Percentiles rank a stretch among this genome's conserved stretches.
phyloP scores from a whole-genome alignment of 805 yeast genomes.

The Saturnispora bothae region DNA sequence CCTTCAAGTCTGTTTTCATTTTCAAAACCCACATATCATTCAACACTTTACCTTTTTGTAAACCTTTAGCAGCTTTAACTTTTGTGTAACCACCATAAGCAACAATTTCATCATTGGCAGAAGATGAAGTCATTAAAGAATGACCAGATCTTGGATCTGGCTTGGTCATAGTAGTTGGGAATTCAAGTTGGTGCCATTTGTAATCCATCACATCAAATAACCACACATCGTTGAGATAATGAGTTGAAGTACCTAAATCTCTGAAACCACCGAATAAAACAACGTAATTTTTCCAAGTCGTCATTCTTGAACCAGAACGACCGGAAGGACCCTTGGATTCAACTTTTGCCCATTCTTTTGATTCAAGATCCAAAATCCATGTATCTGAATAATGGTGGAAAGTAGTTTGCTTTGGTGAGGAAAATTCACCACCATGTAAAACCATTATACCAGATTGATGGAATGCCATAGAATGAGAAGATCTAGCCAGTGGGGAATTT shows the following conservation, averaged over 20 bases:
- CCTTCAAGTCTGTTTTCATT: conserved; percentile 74
- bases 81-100: conserved; percentile 92
- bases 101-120: conserved; percentile 64
- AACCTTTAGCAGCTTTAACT: conserved; percentile 79
- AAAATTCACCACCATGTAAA: conserved; percentile 93
- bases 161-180: conserved; percentile 65
- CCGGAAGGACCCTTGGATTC: conserved; percentile 76
- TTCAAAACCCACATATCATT: conserved; percentile 79
- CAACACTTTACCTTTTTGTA: conserved; percentile 83
- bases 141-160: conserved; percentile 96
- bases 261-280: conserved; percentile 87
- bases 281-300: conserved; percentile 85
- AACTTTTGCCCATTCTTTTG: conserved; percentile 84
- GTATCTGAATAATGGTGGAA: conserved; percentile 96
- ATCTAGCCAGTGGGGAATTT: conserved; percentile 84
- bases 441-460: conserved; percentile 84
- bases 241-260: conserved; percentile 75
- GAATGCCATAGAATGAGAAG: conserved; percentile 87
- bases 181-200: conserved; percentile 85
- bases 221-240: conserved; percentile 84
- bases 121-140: conserved; percentile 67
- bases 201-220: conserved; percentile 80
- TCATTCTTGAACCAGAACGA: conserved; percentile 85
- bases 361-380: conserved; percentile 78
- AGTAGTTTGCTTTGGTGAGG: conserved; percentile 90